A percentile compares a stretch with the other conserved stretches of the same genome.
Conservation (phyloP, 768 basidiomycete genomes). For the Tylopilus felleus region DNA sequence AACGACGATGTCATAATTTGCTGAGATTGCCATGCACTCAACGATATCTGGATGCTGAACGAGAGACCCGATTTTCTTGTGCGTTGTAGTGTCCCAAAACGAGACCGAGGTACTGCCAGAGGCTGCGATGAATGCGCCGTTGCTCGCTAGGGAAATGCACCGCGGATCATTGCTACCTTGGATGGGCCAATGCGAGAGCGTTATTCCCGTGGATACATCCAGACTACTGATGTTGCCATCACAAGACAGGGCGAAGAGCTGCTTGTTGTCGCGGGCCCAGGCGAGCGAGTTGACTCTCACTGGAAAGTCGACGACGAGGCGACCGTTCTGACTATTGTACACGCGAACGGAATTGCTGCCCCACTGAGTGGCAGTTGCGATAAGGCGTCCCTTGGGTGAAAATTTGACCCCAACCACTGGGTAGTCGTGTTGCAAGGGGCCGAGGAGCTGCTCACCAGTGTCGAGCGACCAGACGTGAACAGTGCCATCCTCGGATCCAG, state of each 20-base stretch:
- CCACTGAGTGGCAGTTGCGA: neutral
- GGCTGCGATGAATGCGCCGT: conserved; percentile 1
- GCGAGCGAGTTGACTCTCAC: too few species aligned
- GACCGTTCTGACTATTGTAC: neutral
- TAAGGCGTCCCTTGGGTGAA: conserved; percentile 5
- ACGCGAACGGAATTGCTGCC: neutral
- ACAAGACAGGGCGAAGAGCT: neutral
- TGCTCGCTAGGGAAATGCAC: neutral
- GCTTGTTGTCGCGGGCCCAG: conserved; percentile 1
- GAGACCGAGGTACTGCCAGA: neutral
- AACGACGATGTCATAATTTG: neutral
- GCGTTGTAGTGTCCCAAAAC: conserved; percentile 7
- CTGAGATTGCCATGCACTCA: conserved; percentile 2
- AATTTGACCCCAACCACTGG: conserved; percentile 1
- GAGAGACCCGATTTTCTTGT: neutral
- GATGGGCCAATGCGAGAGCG: neutral
- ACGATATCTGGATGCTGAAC: neutral
- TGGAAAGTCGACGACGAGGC: too few species aligned
- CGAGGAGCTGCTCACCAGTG: neutral
- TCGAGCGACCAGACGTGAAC: conserved; percentile 6
- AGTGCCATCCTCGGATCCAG: too few species aligned
- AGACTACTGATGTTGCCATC: too few species aligned
- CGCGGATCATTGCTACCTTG: neutral
- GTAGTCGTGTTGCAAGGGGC: neutral
- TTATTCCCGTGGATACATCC: neutral